phyloP scores from a whole-genome alignment of 75 land plant genomes.

The Pinus taeda region DNA sequence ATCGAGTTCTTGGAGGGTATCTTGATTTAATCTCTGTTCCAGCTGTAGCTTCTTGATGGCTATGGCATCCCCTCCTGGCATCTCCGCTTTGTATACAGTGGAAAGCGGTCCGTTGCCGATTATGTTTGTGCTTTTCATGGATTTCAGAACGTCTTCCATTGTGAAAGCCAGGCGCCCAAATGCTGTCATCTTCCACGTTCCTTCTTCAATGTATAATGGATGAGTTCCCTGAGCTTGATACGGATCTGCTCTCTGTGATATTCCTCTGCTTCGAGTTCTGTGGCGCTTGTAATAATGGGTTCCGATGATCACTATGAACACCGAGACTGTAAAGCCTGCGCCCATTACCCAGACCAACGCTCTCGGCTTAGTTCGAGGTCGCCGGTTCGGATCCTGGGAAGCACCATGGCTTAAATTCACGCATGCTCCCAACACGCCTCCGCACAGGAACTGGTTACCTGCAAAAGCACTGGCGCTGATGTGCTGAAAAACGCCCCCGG shows the following conservation, averaged over 20 bases:
- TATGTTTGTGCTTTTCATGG: slow-evolving; percentile 23
- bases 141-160: slow-evolving; percentile 63
- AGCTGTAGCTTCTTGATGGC: slow-evolving; percentile 23
- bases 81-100: slow-evolving; percentile 22
- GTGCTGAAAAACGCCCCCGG: slow-evolving; percentile 22
- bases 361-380: slow-evolving; percentile 5
- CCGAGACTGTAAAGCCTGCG: slow-evolving; percentile 25
- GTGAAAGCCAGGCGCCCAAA: slow-evolving; percentile 83
- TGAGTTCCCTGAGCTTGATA: slow-evolving; percentile 15
- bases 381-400: slow-evolving; percentile 10
- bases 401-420: not conserved
- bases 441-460: slow-evolving; percentile 77
- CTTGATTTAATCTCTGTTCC: not conserved
- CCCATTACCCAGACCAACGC: slow-evolving; percentile 34
- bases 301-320: slow-evolving; percentile 18
- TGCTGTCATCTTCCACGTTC: slow-evolving; percentile 66
- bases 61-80: slow-evolving; percentile 26
- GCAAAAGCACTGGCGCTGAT: slow-evolving; percentile 46
- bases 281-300: slow-evolving; percentile 17
- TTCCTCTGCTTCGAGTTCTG: not conserved
- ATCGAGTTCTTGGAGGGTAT: slow-evolving; percentile 67
- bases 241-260: not conserved
- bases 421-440: slow-evolving; percentile 42
- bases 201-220: slow-evolving; percentile 19
- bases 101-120: slow-evolving; percentile 14